phyloP scores from a whole-genome alignment of 1,284 basidiomycete genomes.

The Cystobasidium slooffiae region DNA sequence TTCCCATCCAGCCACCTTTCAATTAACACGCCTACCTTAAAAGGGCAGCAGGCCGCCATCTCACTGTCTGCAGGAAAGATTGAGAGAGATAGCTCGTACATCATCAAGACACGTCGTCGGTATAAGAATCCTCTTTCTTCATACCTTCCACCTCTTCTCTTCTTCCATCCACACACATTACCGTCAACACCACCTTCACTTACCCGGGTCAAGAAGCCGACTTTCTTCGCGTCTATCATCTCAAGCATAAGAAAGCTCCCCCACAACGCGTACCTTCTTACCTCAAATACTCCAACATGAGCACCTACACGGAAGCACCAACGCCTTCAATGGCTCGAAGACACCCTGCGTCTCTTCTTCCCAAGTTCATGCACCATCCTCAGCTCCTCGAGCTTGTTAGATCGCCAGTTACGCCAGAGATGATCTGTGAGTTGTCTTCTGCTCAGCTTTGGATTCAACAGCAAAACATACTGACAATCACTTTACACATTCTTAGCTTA shows the following conservation, averaged over 20 bases:
- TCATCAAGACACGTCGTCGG: slow-evolving; percentile 17
- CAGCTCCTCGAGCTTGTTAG: slow-evolving; percentile 76
- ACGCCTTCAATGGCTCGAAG: slow-evolving; percentile 48
- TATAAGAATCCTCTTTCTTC: slow-evolving; percentile 2
- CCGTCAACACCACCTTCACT: background rate
- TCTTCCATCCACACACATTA: background rate
- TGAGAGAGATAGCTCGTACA: slow-evolving; percentile 14
- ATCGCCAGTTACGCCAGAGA: slow-evolving; percentile 75
- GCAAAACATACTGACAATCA: background rate
- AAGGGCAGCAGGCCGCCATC: slow-evolving; percentile 30
- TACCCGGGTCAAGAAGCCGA: slow-evolving; percentile 1
- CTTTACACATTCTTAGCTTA: slow-evolving; percentile 56
- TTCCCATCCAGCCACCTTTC: slow-evolving; percentile 29
- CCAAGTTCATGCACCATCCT: slow-evolving; percentile 66
- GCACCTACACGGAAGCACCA: slow-evolving; percentile 32
- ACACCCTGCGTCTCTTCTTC: slow-evolving; percentile 53
- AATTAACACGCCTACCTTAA: slow-evolving; percentile 28
- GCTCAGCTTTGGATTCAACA: background rate
- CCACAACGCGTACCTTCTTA: background rate
- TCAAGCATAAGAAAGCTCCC: slow-evolving; percentile 5
- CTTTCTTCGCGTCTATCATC: background rate
- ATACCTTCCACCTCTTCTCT: slow-evolving; percentile 3
- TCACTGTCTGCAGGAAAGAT: slow-evolving; percentile 8
- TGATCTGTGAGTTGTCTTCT: slow-evolving; percentile 64
- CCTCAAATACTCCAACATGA: slow-evolving; percentile 19